Conservation (phyloP, 208 protist genomes). For the Trypanosoma lewisi region DNA sequence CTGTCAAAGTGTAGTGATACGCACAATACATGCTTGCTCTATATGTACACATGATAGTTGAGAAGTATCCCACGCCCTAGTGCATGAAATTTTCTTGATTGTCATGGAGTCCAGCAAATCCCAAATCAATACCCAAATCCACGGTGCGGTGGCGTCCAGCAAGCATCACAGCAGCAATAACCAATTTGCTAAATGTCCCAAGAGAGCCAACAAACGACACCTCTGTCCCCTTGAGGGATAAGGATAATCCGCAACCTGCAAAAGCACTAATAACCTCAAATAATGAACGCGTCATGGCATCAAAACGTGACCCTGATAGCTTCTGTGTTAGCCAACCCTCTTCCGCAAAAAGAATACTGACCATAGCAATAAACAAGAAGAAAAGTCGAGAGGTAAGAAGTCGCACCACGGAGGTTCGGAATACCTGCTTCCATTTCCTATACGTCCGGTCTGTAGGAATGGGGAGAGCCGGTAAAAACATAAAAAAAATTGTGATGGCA, state of each 20-base stretch:
- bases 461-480: conserved; percentile 77
- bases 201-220: conserved; percentile 60
- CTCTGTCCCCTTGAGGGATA: conserved; percentile 27
- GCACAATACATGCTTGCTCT: neutral
- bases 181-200: conserved; percentile 45
- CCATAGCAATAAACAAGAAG: conserved; percentile 66
- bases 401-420: conserved; percentile 57
- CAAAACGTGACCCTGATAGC: conserved; percentile 45
- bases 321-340: conserved; percentile 29
- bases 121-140: conserved; percentile 76
- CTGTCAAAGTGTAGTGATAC: no score
- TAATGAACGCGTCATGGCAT: conserved; percentile 67
- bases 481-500: conserved; percentile 66
- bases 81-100: conserved; percentile 12
- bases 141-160: conserved; percentile 77
- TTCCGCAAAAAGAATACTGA: conserved; percentile 57
- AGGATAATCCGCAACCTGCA: conserved; percentile 64
- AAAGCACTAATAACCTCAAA: conserved; percentile 83
- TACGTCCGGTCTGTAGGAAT: conserved; percentile 76
- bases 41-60: neutral
- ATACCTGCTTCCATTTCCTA: conserved; percentile 72
- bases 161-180: conserved; percentile 61
- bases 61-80: neutral
- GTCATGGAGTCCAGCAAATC: conserved; percentile 44
- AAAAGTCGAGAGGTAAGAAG: conserved; percentile 76